A percentile compares a stretch with the other conserved stretches of the same genome.
Conservation (phyloP, 73 alveolate species). For the Paramecium octaurelia region DNA sequence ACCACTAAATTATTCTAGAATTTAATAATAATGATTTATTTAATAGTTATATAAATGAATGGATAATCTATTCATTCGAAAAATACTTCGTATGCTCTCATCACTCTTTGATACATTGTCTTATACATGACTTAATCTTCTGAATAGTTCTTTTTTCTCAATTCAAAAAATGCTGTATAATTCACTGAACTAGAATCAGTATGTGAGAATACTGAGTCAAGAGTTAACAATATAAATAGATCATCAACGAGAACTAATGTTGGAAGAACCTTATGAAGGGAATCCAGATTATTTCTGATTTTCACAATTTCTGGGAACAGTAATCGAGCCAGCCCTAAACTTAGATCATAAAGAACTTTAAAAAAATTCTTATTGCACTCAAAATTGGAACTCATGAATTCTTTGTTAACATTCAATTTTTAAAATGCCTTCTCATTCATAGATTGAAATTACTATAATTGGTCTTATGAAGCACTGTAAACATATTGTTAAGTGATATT, state of each 20-base stretch:
- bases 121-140: not conserved
- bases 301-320: slow-evolving; percentile 27
- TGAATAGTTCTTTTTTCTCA: not conserved
- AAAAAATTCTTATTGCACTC: not conserved
- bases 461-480: not conserved
- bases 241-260: slow-evolving; percentile 23
- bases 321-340: slow-evolving; percentile 4
- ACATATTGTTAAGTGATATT: not conserved
- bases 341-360: not conserved
- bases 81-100: slow-evolving; percentile 32
- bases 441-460: not conserved
- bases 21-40: not conserved
- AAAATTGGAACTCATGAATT: slow-evolving; percentile 10
- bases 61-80: not conserved
- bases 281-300: slow-evolving; percentile 17
- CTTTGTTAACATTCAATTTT: not conserved
- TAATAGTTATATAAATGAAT: not conserved
- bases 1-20: not conserved
- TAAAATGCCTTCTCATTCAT: slow-evolving; percentile 14
- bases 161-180: not conserved
- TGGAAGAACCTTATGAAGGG: not conserved
- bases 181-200: not conserved
- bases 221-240: not conserved
- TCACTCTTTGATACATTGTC: not conserved
- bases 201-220: slow-evolving; percentile 9